phyloP scores from a whole-genome alignment of 352 stramenopile genomes.

The Aphanomyces invadans region DNA sequence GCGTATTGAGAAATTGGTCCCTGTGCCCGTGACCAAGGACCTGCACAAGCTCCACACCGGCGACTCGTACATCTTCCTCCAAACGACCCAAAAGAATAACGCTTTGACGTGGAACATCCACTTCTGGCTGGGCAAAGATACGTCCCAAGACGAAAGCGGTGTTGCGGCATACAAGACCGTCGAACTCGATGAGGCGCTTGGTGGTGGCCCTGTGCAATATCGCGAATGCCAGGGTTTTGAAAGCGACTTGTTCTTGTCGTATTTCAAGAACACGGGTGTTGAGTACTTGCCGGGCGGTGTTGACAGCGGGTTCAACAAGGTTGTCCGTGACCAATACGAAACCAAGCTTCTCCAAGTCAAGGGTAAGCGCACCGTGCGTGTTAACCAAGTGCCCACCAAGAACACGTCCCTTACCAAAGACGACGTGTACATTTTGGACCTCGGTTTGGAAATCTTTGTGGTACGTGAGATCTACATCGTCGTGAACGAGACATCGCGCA shows the following conservation, averaged over 20 bases:
- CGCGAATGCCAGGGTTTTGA: conserved; percentile 75
- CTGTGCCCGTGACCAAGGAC: conserved; percentile 47
- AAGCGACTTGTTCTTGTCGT: conserved; percentile 87
- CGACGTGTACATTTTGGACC: conserved; percentile 93
- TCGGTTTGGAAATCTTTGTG: conserved; percentile 88
- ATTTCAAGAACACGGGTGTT: conserved; percentile 89
- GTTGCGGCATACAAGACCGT: conserved; percentile 95
- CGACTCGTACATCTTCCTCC: conserved; percentile 96
- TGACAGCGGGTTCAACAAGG: conserved; percentile 88
- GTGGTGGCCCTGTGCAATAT: conserved; percentile 88
- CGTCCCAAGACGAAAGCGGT: conserved; percentile 88
- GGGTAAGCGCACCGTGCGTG: conserved; percentile 80
- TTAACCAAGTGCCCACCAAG: conserved; percentile 77
- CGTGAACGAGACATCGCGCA: too few relatives aligned
- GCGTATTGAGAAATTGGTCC: conserved; percentile 77
- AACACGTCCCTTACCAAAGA: conserved; percentile 84
- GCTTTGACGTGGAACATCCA: conserved; percentile 87
- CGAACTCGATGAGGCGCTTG: conserved; percentile 92
- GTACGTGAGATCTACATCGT: conserved; percentile 7
- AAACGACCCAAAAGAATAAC: conserved; percentile 55
- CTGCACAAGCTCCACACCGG: conserved; percentile 90
- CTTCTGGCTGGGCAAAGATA: conserved; percentile 95
- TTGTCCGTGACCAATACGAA: conserved; percentile 84
- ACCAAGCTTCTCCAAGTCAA: conserved; percentile 87
- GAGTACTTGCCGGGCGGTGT: conserved; percentile 91